phyloP scores from a whole-genome alignment of 2,329 filamentous ascomycete genomes.

The Capronia epimyces region DNA sequence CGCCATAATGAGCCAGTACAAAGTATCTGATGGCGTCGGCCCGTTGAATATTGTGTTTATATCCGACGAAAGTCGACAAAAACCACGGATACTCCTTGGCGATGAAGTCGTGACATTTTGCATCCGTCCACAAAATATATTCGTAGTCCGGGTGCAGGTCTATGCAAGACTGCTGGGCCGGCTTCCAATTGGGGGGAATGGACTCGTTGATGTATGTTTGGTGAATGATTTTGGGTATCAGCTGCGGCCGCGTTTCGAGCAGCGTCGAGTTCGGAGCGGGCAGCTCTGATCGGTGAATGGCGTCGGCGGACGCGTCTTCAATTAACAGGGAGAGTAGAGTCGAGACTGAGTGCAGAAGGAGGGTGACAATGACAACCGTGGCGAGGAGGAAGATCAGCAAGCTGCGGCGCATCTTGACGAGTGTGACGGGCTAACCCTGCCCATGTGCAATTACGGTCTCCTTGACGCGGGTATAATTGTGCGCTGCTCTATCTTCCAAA shows the following conservation, averaged over 20 bases:
- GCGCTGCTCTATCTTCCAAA: not conserved
- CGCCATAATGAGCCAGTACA: conserved; percentile 68
- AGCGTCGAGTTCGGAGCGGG: conserved; percentile 59
- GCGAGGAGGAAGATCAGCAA: conserved; percentile 59
- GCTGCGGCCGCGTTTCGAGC: conserved; percentile 52
- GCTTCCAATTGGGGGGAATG: conserved; percentile 62
- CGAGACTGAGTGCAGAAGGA: conserved; percentile 63
- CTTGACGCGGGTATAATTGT: not conserved
- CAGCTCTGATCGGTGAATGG: conserved; percentile 61
- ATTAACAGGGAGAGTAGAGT: conserved; percentile 66
- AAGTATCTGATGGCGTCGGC: conserved; percentile 78
- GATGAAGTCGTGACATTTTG: conserved; percentile 65
- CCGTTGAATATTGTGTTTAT: conserved; percentile 69
- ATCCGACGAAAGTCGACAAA: conserved; percentile 66
- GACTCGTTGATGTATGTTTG: conserved; percentile 69
- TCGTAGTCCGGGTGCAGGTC: conserved; percentile 66
- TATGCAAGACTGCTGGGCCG: conserved; percentile 61
- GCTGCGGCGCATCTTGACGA: conserved; percentile 53
- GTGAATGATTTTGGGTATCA: conserved; percentile 73
- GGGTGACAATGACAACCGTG: conserved; percentile 58
- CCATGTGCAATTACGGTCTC: not conserved
- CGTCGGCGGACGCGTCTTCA: conserved; percentile 61
- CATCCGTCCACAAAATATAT: conserved; percentile 74
- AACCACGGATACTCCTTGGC: conserved; percentile 71
- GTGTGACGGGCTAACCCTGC: not conserved